Base-by-base conservation (phyloP, 306 rosid genomes). In the Trifolium subterraneum region DNA sequence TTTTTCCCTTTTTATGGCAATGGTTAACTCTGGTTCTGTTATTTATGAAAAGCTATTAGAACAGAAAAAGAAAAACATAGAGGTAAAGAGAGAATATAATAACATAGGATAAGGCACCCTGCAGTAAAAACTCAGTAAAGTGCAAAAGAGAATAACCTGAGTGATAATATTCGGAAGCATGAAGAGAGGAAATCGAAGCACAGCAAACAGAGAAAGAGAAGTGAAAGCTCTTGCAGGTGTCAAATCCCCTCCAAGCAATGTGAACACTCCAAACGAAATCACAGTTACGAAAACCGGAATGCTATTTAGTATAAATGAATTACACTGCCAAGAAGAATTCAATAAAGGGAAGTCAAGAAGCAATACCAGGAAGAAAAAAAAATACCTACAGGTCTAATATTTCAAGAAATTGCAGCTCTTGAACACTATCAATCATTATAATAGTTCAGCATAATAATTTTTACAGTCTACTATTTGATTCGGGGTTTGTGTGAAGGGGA, bases 161-260 rank as follows among this genome's bases (percentile, higher is more conserved):
- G 97, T 94, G 78, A 94, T 94, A 38, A 87, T 90, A 83, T 94
- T 91, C 35, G 98, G 98, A 82, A 94, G 98, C 96, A 94, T 86
- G 87, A 90, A 94, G 50, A 94, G 94, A 65, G 98, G 98, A 85
- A 91, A 94, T 45, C 97, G 97, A 64, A 94, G 93, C 85, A 94
- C 98, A 44, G 97, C 79, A 85, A 91, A 94, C 81, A 94, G 88
- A 72, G 99, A 92, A 72, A 94, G 90, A 7, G 99, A 92, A 38
- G 99, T 94, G 79, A 94, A 94, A 64, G 99, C 99, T 84, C 93
- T 87, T 6, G 99, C 86, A 67, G 99, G 97, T 73, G 99, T 94
- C 80, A 94, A 79, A 83, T 92, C 78, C 67, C 97, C 97, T 66
- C 97, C 99, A 76, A 94, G 97, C 77, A 90, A 76, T 70, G 97